Evolutionary conservation across 2,329 filamentous ascomycete species (phyloP).

Genomic region (Phoma sp.): DNA sequence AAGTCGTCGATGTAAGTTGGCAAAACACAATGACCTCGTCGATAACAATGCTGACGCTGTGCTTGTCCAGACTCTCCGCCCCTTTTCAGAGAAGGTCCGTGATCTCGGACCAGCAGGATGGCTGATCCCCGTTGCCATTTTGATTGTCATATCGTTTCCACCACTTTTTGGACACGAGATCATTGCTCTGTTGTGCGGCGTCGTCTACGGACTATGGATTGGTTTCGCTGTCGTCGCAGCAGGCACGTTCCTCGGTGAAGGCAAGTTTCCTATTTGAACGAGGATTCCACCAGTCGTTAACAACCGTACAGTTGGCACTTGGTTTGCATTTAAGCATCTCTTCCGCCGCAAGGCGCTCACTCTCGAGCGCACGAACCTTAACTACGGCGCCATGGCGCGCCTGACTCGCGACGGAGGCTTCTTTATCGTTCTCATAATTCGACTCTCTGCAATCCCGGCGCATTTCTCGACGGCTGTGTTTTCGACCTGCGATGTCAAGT

Average conservation of each 20-base stretch:
- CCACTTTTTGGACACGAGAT: slow-evolving; percentile 46
- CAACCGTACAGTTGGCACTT: slow-evolving; percentile 37
- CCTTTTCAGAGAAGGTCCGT: slow-evolving; percentile 44
- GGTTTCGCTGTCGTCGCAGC: slow-evolving; percentile 44
- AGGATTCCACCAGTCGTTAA: slow-evolving; percentile 16
- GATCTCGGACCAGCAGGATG: slow-evolving; percentile 43
- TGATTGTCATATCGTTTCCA: slow-evolving; percentile 45
- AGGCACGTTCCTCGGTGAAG: slow-evolving; percentile 45
- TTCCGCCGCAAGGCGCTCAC: slow-evolving; percentile 40
- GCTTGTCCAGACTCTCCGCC: slow-evolving; percentile 35
- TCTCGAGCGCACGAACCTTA: slow-evolving; percentile 45
- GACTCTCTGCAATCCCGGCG: slow-evolving; percentile 42
- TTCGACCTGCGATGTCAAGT: slow-evolving; percentile 47
- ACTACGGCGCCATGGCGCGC: slow-evolving; percentile 46
- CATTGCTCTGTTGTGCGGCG: slow-evolving; percentile 43
- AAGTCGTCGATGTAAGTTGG: slow-evolving; percentile 38
- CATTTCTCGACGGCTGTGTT: slow-evolving; percentile 47
- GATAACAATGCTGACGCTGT: slow-evolving; percentile 15
- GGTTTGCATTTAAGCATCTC: slow-evolving; percentile 44
- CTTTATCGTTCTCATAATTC: slow-evolving; percentile 44
- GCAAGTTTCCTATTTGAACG: slow-evolving; percentile 18
- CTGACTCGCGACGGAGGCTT: slow-evolving; percentile 45
- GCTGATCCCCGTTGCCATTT: slow-evolving; percentile 44
- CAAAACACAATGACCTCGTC: neutral
- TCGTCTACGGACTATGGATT: slow-evolving; percentile 45